phyloP scores from a whole-genome alignment of 352 stramenopile genomes.

The Pilasporangium apinafurcum region DNA sequence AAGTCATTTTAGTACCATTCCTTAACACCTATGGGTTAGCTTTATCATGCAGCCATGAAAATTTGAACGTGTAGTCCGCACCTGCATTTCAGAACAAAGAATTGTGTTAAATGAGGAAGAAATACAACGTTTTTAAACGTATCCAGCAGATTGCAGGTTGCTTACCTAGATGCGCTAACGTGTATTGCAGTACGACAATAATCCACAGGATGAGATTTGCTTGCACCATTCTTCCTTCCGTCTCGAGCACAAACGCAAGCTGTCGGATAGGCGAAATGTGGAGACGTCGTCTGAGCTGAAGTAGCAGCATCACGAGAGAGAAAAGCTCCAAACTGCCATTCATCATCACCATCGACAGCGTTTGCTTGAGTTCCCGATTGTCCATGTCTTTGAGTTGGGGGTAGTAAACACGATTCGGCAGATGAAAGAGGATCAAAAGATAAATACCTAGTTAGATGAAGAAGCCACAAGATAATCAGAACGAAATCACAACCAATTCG shows the following conservation, averaged over 20 bases:
- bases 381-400: conserved; percentile 18
- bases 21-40: no score
- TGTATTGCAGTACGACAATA: conserved; percentile 26
- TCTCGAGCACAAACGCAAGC: conserved; percentile 32
- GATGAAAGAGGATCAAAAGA: conserved; percentile 17
- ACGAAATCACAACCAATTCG: no score
- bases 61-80: no score
- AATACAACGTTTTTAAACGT: no score
- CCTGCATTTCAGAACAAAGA: no score
- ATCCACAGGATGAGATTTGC: conserved; percentile 40
- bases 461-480: no score
- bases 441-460: conserved; percentile 29
- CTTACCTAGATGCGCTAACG: conserved; percentile 21
- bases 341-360: conserved; percentile 20
- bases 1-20: no score
- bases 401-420: conserved; percentile 24
- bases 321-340: conserved; percentile 12
- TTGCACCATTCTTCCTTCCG: conserved; percentile 23
- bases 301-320: conserved; percentile 7
- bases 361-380: conserved; percentile 1
- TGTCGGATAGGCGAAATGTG: conserved; percentile 18
- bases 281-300: conserved; percentile 13
- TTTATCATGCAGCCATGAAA: no score
- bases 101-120: no score
- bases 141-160: no score